Conservation (phyloP, 495 filamentous ascomycete species). For the Talaromyces stipitatus region DNA sequence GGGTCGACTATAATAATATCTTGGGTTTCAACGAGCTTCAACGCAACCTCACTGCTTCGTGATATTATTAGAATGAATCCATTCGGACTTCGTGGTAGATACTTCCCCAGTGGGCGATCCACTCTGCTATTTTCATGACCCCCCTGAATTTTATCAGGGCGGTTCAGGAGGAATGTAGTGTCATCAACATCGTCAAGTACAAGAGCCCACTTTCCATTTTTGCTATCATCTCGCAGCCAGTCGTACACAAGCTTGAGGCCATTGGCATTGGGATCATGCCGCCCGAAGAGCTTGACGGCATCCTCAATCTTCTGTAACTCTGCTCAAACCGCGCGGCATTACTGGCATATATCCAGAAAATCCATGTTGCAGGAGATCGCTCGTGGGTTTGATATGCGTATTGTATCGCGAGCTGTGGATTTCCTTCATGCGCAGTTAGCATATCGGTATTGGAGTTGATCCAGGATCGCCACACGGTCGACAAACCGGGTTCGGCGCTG, state of each 20-base stretch:
- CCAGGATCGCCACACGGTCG: conserved; percentile 15
- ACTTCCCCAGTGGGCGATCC: conserved; percentile 9
- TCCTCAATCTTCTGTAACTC: conserved; percentile 31
- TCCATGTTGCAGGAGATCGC: conserved; percentile 30
- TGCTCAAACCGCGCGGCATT: conserved; percentile 38
- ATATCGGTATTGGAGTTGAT: conserved; percentile 17
- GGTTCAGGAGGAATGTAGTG: conserved; percentile 14
- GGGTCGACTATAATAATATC: conserved; percentile 32
- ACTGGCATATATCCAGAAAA: conserved; percentile 48
- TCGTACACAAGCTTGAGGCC: conserved; percentile 29
- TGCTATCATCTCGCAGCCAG: conserved; percentile 29
- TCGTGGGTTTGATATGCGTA: conserved; percentile 26
- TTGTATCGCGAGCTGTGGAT: conserved; percentile 32
- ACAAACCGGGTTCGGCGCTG: conserved; percentile 26
- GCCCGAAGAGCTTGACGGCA: conserved; percentile 21
- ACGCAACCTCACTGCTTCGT: conserved; percentile 15
- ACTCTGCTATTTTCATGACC: not conserved
- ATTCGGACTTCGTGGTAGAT: conserved; percentile 30
- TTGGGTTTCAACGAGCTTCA: conserved; percentile 13
- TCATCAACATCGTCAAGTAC: conserved; percentile 42
- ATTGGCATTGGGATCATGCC: conserved; percentile 29
- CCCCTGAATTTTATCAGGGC: not conserved
- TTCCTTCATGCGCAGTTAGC: conserved; percentile 19
- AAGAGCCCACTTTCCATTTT: conserved; percentile 29
- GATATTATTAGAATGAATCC: conserved; percentile 31